phyloP scores from a whole-genome alignment of 257 asterid genomes.

The Solanum bukasovii region DNA sequence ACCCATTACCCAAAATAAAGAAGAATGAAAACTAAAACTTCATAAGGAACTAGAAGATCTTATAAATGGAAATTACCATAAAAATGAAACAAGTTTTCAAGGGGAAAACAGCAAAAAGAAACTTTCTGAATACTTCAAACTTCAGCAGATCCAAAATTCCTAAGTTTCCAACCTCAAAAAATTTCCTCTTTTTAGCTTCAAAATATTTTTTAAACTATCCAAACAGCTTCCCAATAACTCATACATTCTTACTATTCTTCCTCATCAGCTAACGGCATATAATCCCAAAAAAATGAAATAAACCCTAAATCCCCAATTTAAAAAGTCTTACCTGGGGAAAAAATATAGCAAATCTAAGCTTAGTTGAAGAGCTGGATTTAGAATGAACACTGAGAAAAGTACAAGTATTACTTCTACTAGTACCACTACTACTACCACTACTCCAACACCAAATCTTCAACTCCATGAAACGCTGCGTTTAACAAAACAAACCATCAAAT shows the following conservation, averaged over 20 bases:
- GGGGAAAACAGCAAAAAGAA: not conserved
- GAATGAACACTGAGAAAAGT: constrained; percentile 30
- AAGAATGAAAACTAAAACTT: not conserved
- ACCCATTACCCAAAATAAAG: not conserved
- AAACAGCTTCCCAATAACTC: not conserved
- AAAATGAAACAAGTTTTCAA: not conserved
- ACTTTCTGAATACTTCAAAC: not conserved
- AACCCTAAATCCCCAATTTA: not conserved
- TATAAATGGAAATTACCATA: constrained; percentile 1
- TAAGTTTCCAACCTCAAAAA: not conserved
- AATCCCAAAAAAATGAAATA: not conserved
- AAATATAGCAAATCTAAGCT: constrained; percentile 19
- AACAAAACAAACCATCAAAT: constrained; percentile 34
- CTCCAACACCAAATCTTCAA: constrained; percentile 62
- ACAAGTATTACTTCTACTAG: not conserved
- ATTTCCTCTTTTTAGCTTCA: constrained; percentile 2
- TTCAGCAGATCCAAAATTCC: not conserved
- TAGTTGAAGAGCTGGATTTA: constrained; percentile 28
- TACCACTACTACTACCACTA: constrained; percentile 8
- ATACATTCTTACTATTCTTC: not conserved
- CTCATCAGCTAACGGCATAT: not conserved
- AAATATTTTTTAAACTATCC: not conserved
- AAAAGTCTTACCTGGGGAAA: not conserved
- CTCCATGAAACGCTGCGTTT: constrained; percentile 69
- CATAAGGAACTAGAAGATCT: not conserved